Conservation (phyloP, 2,329 filamentous ascomycete genomes). For the Apiospora pterosperma region DNA sequence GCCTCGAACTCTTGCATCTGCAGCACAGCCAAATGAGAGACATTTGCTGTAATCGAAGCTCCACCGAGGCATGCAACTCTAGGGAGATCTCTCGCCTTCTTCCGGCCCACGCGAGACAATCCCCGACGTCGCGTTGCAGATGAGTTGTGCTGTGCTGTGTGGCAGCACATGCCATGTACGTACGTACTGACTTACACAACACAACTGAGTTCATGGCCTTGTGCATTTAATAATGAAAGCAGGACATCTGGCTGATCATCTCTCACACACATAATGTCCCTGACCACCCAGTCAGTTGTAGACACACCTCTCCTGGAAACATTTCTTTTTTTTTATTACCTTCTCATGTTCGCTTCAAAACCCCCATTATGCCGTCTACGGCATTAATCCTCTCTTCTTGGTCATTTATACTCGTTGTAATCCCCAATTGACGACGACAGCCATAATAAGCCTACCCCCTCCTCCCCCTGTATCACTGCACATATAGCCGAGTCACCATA, state of each 20-base stretch:
- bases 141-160: neutral
- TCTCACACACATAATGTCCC: neutral
- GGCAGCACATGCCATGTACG: neutral
- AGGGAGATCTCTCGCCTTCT: neutral
- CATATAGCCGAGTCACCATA: too few species aligned
- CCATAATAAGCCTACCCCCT: neutral
- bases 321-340: neutral
- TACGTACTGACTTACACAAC: neutral
- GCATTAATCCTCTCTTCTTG: neutral
- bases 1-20: neutral
- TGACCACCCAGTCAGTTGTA: neutral
- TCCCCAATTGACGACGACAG: neutral
- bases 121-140: neutral
- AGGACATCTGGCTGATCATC: neutral
- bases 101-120: neutral
- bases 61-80: constrained; percentile 2
- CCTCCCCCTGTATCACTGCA: neutral
- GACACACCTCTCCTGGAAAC: neutral
- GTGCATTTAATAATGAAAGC: neutral
- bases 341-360: neutral
- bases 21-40: neutral
- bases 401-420: neutral
- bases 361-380: neutral
- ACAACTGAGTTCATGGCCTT: neutral
- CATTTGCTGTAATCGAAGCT: neutral